Conservation (phyloP, 2,329 filamentous ascomycete species). For the Colletotrichum viniferum region DNA sequence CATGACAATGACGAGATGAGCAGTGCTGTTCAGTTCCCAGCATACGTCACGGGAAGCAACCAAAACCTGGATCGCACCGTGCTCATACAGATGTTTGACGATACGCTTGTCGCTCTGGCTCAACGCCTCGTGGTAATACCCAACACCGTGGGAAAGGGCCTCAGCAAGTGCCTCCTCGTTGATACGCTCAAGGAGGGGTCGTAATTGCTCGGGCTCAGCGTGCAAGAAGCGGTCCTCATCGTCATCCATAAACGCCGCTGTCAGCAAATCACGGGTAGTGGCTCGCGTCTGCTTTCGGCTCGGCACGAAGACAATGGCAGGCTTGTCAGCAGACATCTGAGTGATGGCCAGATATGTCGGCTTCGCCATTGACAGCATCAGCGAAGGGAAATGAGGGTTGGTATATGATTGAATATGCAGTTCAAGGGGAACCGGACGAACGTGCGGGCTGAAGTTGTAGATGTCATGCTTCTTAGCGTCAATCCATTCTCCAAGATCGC, state of each 20-base stretch:
- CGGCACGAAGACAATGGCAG: slow-evolving; percentile 89
- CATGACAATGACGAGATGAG: slow-evolving; percentile 95
- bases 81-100: slow-evolving; percentile 87
- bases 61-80: slow-evolving; percentile 88
- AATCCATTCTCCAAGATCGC: slow-evolving; percentile 97
- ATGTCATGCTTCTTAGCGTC: slow-evolving; percentile 97
- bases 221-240: slow-evolving; percentile 95
- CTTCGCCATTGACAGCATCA: slow-evolving; percentile 98
- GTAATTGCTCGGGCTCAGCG: slow-evolving; percentile 80
- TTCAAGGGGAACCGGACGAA: slow-evolving; percentile 87
- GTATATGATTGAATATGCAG: slow-evolving; percentile 95
- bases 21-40: slow-evolving; percentile 89
- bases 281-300: slow-evolving; percentile 90
- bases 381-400: slow-evolving; percentile 94
- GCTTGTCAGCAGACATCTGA: slow-evolving; percentile 87
- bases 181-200: slow-evolving; percentile 79
- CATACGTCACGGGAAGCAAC: slow-evolving; percentile 82
- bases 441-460: slow-evolving; percentile 96
- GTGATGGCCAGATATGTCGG: slow-evolving; percentile 89
- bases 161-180: slow-evolving; percentile 88
- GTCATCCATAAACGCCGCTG: slow-evolving; percentile 86
- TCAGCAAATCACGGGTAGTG: slow-evolving; percentile 84
- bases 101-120: slow-evolving; percentile 90
- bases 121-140: slow-evolving; percentile 95
- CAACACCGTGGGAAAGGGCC: slow-evolving; percentile 90